Conservation (phyloP, 1,284 basidiomycete genomes). For the Sporisorium scitamineum region DNA sequence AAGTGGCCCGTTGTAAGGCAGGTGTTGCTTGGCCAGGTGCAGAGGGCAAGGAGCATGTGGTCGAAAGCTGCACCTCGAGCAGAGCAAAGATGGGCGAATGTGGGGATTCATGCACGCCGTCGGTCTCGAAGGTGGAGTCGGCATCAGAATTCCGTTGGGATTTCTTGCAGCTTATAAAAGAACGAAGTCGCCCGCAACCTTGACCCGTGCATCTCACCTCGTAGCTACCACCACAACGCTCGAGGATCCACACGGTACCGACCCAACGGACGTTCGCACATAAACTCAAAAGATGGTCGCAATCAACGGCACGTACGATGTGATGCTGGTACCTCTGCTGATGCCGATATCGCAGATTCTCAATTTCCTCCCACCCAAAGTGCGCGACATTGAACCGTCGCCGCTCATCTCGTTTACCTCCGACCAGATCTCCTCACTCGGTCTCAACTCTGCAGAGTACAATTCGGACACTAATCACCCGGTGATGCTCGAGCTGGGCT, state of each 20-base stretch:
- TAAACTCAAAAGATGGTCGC: conserved; percentile 32
- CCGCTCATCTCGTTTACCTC: conserved; percentile 40
- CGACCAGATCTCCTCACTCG: conserved; percentile 32
- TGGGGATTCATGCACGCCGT: neutral
- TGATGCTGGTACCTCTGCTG: conserved; percentile 44
- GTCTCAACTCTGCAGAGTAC: conserved; percentile 21
- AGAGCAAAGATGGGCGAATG: neutral
- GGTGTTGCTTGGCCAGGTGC: neutral
- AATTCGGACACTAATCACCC: conserved; percentile 37
- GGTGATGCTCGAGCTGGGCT: conserved; percentile 50
- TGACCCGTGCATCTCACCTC: neutral
- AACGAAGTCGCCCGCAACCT: neutral
- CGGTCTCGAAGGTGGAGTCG: neutral
- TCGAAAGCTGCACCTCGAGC: neutral
- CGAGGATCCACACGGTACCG: neutral
- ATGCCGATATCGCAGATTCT: conserved; percentile 43
- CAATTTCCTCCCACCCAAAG: conserved; percentile 45
- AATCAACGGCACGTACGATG: conserved; percentile 52
- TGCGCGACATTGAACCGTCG: conserved; percentile 40
- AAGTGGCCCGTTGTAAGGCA: neutral
- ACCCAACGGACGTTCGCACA: neutral
- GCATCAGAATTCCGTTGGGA: conserved; percentile 5
- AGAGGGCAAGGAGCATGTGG: neutral
- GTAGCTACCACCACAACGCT: neutral
- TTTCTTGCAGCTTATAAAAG: neutral